These are phyloP conservation scores for Populus pruinosa DNA, from an alignment of 345 rosid genomes.

Conservation along the genomic window DNA sequence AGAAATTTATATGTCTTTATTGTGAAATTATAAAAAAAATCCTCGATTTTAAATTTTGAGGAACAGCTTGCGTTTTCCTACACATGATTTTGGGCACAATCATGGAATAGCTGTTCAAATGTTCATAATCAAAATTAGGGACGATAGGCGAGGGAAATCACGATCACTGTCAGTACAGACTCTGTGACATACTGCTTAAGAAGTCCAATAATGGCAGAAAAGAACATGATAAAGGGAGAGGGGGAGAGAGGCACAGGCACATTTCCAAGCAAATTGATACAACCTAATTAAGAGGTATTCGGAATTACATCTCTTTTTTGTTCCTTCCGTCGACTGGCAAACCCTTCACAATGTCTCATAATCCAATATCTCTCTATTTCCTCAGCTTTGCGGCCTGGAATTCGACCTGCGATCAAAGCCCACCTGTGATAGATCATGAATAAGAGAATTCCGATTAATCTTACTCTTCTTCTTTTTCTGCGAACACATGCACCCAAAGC, in stretches of 20 bases:
- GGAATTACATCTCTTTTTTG: background rate
- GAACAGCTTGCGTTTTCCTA: background rate
- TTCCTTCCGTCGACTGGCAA: constrained; percentile 20
- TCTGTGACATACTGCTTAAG: background rate
- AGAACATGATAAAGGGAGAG: background rate
- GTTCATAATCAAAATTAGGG: too few species aligned
- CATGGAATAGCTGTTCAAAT: background rate
- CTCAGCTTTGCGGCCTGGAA: constrained; percentile 63
- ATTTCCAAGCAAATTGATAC: background rate
- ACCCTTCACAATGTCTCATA: constrained; percentile 52
- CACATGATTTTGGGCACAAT: background rate
- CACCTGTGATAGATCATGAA: constrained; percentile 43
- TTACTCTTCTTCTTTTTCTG: background rate
- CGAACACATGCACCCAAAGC: background rate
- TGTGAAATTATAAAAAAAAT: background rate
- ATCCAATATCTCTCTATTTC: constrained; percentile 83
- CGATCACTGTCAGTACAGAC: background rate
- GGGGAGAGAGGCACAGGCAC: background rate
- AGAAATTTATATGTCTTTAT: too few species aligned
- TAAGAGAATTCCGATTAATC: background rate
- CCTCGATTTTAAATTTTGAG: background rate
- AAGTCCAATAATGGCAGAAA: background rate
- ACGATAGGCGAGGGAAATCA: background rate
- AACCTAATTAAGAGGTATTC: background rate
- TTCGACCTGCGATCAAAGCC: constrained; percentile 67